These are phyloP conservation scores for Withania somnifera DNA, from an alignment of 305 asterid species.

Conservation along the genomic window DNA sequence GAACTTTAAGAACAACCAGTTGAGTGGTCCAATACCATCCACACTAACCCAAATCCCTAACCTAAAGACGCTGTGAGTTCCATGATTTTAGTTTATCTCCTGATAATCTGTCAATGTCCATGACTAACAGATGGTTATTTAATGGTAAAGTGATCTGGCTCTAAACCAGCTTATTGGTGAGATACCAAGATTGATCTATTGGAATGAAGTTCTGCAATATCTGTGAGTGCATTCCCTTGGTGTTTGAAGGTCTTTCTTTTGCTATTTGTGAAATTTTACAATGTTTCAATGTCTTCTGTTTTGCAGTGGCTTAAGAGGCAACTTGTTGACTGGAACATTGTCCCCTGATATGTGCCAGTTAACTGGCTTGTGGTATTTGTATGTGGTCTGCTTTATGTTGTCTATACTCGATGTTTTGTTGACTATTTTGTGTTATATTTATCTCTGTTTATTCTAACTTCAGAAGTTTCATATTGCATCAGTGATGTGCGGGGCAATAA, in stretches of 20 bases:
- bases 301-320: slow-evolving; percentile 80
- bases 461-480: slow-evolving; percentile 2
- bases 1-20: slow-evolving; percentile 75
- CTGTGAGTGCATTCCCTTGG: slow-evolving; percentile 40
- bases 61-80: slow-evolving; percentile 77
- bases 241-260: background rate
- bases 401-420: background rate
- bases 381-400: slow-evolving; percentile 18
- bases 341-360: slow-evolving; percentile 94
- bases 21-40: slow-evolving; percentile 92
- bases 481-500: slow-evolving; percentile 92
- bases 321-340: slow-evolving; percentile 63
- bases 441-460: background rate
- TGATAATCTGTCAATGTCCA: background rate
- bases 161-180: slow-evolving; percentile 85
- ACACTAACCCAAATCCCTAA: slow-evolving; percentile 92
- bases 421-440: background rate
- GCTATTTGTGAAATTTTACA: background rate
- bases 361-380: slow-evolving; percentile 98
- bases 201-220: slow-evolving; percentile 96
- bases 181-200: slow-evolving; percentile 85
- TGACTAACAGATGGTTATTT: background rate
- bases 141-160: slow-evolving; percentile 72
- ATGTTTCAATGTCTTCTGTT: background rate
- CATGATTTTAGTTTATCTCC: background rate